Percentiles rank a stretch among this genome's conserved stretches.
Conservation (phyloP, 1,139 yeast genomes). For the Saccharomyces uvarum region DNA sequence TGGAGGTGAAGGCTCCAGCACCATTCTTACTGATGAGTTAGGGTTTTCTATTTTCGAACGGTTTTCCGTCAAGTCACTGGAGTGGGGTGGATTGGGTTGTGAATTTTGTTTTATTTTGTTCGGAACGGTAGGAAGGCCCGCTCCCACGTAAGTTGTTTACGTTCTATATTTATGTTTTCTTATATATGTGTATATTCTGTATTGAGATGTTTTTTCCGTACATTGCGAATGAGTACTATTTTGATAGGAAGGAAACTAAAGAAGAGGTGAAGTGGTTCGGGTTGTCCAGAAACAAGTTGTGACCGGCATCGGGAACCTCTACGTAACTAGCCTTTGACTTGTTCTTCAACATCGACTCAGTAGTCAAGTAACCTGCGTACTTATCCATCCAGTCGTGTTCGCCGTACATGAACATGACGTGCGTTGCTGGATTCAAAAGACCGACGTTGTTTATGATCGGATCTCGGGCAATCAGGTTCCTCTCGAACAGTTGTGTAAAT, state of each 20-base stretch:
- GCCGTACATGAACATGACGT: constrained; percentile 59
- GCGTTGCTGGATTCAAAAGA: constrained; percentile 37
- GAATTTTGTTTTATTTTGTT: not conserved
- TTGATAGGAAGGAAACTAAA: constrained; percentile 39
- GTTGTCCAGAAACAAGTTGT: constrained; percentile 72
- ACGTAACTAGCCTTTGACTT: constrained; percentile 36
- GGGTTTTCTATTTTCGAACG: not conserved
- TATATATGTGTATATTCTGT: not conserved
- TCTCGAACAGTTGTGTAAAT: constrained; percentile 44
- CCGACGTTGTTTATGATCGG: constrained; percentile 63
- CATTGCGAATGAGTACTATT: not conserved
- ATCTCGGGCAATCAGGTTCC: constrained; percentile 52
- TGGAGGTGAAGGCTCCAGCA: not conserved
- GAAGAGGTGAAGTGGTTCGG: constrained; percentile 50
- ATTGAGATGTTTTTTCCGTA: not conserved
- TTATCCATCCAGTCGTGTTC: constrained; percentile 82
- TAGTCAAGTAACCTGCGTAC: constrained; percentile 49
- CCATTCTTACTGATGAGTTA: not conserved
- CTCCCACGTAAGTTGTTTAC: not conserved
- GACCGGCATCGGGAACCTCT: constrained; percentile 56
- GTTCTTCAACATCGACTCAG: constrained; percentile 7
- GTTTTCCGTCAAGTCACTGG: not conserved
- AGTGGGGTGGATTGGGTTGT: not conserved
- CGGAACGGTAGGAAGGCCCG: not conserved
- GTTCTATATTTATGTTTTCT: not conserved